Conservation (phyloP, 169 alveolate genomes). For the Plasmodium berghei region DNA sequence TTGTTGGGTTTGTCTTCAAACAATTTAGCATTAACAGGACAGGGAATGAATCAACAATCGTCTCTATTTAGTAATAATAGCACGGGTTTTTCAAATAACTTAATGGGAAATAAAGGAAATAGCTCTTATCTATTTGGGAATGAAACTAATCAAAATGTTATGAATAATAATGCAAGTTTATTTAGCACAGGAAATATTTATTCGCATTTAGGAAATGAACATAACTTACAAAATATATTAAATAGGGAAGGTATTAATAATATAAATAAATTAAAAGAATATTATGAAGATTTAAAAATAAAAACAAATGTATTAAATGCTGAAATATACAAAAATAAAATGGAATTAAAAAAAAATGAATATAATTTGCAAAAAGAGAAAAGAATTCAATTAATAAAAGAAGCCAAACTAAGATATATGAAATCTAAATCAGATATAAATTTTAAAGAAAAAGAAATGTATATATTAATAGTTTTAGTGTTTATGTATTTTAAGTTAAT, state of each 20-base stretch:
- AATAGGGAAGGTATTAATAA: neutral
- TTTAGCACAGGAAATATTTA: neutral
- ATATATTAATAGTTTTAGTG: conserved; percentile 39
- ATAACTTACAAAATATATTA: too few species aligned
- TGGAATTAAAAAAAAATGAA: conserved; percentile 53
- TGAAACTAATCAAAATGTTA: neutral
- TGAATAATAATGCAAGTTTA: neutral
- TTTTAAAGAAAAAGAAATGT: conserved; percentile 71
- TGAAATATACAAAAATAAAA: conserved; percentile 42
- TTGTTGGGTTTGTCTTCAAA: too few species aligned
- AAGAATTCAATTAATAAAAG: conserved; percentile 44
- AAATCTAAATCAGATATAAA: conserved; percentile 68
- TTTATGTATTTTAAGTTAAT: conserved; percentile 70
- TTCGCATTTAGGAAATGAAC: too few species aligned
- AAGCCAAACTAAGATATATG: conserved; percentile 36
- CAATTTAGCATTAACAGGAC: too few species aligned
- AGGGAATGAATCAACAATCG: neutral
- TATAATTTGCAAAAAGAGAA: conserved; percentile 46
- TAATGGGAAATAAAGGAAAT: neutral
- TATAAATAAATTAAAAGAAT: conserved; percentile 23
- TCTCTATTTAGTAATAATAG: conserved; percentile 14
- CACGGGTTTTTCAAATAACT: neutral
- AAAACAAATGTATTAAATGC: conserved; percentile 54
- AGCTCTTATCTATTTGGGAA: conserved; percentile 3
- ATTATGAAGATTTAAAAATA: conserved; percentile 35